Evolutionary conservation across 116 monocot genomes (phyloP).

Genomic region (Iris pallida): DNA sequence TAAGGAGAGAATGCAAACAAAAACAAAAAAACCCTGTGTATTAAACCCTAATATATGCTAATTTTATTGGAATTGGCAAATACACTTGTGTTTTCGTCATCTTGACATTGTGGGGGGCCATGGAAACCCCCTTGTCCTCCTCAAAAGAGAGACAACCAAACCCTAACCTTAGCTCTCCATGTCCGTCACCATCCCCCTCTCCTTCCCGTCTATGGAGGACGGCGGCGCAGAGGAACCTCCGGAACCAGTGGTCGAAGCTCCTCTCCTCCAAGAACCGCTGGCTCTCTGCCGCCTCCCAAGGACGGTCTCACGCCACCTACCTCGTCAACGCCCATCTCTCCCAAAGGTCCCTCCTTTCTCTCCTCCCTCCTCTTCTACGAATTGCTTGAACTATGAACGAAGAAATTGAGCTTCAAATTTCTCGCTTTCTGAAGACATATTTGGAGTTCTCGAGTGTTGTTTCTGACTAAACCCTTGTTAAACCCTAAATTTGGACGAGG

Average conservation of each 20-base stretch:
- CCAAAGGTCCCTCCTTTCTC: conserved; percentile 20
- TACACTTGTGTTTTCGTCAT: too few relatives aligned
- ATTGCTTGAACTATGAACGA: too few relatives aligned
- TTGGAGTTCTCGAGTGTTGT: too few relatives aligned
- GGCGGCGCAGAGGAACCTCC: conserved; percentile 67
- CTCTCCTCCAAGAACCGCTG: conserved; percentile 32
- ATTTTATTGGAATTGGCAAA: too few relatives aligned
- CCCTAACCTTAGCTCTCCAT: conserved; percentile 5
- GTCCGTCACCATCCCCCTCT: conserved; percentile 28
- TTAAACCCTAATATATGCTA: too few relatives aligned
- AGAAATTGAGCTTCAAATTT: too few relatives aligned
- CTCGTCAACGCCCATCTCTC: conserved; percentile 69
- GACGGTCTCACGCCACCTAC: conserved; percentile 49
- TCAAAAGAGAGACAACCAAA: background rate
- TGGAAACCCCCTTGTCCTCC: background rate
- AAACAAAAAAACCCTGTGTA: too few relatives aligned
- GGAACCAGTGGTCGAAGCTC: conserved; percentile 78
- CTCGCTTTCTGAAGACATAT: too few relatives aligned
- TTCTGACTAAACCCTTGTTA: too few relatives aligned
- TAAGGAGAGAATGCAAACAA: too few relatives aligned
- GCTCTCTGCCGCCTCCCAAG: conserved; percentile 38
- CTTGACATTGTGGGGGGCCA: background rate
- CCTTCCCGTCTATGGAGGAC: conserved; percentile 62
- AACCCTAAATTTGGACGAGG: too few relatives aligned
- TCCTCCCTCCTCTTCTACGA: too few relatives aligned